Evolutionary conservation across 2,329 filamentous ascomycete genomes (phyloP).

Genomic region (Exophiala spinifera): DNA sequence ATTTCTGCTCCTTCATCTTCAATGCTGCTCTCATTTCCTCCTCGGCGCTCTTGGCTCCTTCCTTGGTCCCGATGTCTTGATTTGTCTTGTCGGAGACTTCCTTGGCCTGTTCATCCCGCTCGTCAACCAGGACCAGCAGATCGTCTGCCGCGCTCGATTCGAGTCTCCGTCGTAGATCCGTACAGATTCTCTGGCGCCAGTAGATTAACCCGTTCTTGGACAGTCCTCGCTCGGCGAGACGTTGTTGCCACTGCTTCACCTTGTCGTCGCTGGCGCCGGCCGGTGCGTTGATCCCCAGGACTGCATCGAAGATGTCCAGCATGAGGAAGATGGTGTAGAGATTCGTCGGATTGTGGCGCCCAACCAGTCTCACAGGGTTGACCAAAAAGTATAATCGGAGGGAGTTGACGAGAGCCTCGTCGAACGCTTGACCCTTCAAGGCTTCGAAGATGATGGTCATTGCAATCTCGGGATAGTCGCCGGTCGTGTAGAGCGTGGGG

Average conservation of each 20-base stretch:
- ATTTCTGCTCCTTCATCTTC: conserved; percentile 4
- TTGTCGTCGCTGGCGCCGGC: neutral
- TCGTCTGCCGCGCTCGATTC: conserved; percentile 10
- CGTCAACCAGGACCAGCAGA: conserved; percentile 8
- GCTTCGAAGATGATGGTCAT: conserved; percentile 5
- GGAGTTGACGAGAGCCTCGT: conserved; percentile 12
- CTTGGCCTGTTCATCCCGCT: neutral
- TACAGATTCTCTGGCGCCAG: conserved; percentile 9
- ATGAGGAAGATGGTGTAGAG: conserved; percentile 15
- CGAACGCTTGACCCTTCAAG: conserved; percentile 7
- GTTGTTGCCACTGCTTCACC: neutral
- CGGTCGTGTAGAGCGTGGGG: conserved; percentile 10
- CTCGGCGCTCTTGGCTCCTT: conserved; percentile 1
- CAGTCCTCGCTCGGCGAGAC: conserved; percentile 8
- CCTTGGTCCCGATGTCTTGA: neutral
- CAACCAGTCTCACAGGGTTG: conserved; percentile 9
- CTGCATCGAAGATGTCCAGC: conserved; percentile 12
- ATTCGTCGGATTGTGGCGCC: conserved; percentile 14
- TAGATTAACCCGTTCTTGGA: conserved; percentile 1
- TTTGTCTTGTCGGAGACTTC: neutral
- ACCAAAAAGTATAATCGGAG: conserved; percentile 17
- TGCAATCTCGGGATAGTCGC: conserved; percentile 12
- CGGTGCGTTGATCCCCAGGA: conserved; percentile 3
- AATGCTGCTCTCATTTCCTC: conserved; percentile 11
- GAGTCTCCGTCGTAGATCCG: conserved; percentile 8